phyloP scores from a whole-genome alignment of 208 protist genomes.

The Wallacemonas sp. region DNA sequence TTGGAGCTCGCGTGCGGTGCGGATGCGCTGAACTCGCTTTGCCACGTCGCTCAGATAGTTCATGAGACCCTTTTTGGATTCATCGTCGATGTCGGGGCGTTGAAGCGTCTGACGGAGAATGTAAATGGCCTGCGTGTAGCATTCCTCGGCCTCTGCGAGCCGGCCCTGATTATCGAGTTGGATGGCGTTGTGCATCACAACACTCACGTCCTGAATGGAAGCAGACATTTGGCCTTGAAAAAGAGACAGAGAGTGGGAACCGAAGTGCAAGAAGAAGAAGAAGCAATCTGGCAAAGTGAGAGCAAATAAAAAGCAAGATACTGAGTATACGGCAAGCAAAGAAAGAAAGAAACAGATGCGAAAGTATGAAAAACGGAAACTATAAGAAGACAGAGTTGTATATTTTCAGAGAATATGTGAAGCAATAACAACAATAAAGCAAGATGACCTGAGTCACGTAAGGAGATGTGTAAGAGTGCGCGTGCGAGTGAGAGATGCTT shows the following conservation, averaged over 20 bases:
- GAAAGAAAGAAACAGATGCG: background rate
- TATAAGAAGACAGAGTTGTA: no score
- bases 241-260: no score
- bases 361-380: no score
- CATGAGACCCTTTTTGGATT: slow-evolving; percentile 37
- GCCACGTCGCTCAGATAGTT: slow-evolving; percentile 69
- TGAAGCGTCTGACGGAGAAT: slow-evolving; percentile 39
- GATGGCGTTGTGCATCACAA: slow-evolving; percentile 50
- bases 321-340: background rate
- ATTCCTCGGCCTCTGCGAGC: slow-evolving; percentile 73
- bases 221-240: no score
- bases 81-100: slow-evolving; percentile 32
- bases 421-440: no score
- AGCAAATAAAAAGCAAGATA: no score
- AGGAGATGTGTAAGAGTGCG: no score
- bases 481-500: no score
- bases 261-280: no score
- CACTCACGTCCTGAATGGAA: background rate
- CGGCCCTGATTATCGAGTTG: slow-evolving; percentile 43
- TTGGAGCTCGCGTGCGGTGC: slow-evolving; percentile 14
- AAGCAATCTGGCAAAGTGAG: no score
- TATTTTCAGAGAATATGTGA: no score
- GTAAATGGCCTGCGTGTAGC: slow-evolving; percentile 58
- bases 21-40: slow-evolving; percentile 53
- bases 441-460: no score